Conservation (phyloP, 331 rosid species). For the Arachis monticola region DNA sequence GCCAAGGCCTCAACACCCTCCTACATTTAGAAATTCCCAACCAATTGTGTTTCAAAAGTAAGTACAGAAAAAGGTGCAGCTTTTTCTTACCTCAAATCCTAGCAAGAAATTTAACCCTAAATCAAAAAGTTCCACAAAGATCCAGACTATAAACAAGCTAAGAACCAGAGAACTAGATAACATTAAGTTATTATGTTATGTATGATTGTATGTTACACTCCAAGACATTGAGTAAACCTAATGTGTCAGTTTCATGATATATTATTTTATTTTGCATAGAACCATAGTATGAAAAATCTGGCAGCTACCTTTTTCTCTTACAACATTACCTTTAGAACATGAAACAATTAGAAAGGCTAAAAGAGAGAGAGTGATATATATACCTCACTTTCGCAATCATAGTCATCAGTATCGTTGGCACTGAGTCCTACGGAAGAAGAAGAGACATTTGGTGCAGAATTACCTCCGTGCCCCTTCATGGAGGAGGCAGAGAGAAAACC, state of each 20-base stretch:
- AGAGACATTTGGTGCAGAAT: conserved; percentile 50
- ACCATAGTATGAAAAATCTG: neutral
- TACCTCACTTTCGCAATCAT: conserved; percentile 95
- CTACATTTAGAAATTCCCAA: conserved; percentile 42
- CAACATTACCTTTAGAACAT: conserved; percentile 14
- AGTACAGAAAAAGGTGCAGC: neutral
- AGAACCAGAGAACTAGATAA: neutral
- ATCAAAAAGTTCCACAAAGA: conserved; percentile 23
- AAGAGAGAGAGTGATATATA: neutral
- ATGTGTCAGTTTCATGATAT: too few relatives aligned
- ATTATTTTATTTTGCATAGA: neutral
- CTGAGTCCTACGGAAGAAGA: conserved; percentile 60
- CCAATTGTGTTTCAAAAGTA: neutral
- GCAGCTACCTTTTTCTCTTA: neutral
- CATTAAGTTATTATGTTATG: neutral
- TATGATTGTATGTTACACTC: neutral
- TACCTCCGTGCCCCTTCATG: neutral
- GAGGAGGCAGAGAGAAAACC: conserved; percentile 29
- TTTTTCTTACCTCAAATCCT: neutral
- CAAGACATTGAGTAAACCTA: conserved; percentile 13
- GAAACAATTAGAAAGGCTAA: neutral
- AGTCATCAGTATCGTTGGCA: conserved; percentile 80
- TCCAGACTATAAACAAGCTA: conserved; percentile 4
- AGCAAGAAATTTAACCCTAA: neutral
- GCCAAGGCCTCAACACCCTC: conserved; percentile 73